A percentile compares a stretch with the other conserved stretches of the same genome.
phyloP scores from a whole-genome alignment of 495 filamentous ascomycete genomes.

The Astrothelium subdiscretum region DNA sequence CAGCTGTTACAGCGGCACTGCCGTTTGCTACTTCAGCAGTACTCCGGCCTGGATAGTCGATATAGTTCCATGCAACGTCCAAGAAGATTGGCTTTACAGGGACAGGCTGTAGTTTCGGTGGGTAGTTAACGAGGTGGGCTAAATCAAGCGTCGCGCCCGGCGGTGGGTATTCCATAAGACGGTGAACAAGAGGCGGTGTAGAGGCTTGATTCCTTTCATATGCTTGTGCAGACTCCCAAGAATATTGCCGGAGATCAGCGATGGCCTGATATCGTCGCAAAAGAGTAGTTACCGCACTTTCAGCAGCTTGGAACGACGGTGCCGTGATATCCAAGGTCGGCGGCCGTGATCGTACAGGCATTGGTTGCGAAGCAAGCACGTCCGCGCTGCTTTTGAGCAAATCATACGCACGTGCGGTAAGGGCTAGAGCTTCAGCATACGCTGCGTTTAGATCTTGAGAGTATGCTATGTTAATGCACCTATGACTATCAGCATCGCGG shows the following conservation, averaged over 20 bases:
- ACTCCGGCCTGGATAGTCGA: slow-evolving; percentile 70
- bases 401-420: slow-evolving; percentile 58
- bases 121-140: slow-evolving; percentile 71
- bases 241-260: slow-evolving; percentile 60
- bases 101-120: slow-evolving; percentile 67
- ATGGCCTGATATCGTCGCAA: slow-evolving; percentile 70
- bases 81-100: slow-evolving; percentile 94
- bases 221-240: slow-evolving; percentile 25
- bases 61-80: slow-evolving; percentile 96
- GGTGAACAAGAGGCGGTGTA: slow-evolving; percentile 50
- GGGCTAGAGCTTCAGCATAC: slow-evolving; percentile 71
- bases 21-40: slow-evolving; percentile 9
- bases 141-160: slow-evolving; percentile 50
- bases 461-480: slow-evolving; percentile 73
- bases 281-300: slow-evolving; percentile 48
- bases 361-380: slow-evolving; percentile 25
- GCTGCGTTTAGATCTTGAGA: slow-evolving; percentile 67
- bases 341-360: slow-evolving; percentile 21
- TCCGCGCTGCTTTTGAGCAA: slow-evolving; percentile 20
- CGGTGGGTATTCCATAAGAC: slow-evolving; percentile 60
- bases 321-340: slow-evolving; percentile 51
- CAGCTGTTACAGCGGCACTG: slow-evolving; percentile 17
- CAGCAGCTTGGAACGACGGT: slow-evolving; percentile 43
- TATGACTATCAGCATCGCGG: slow-evolving; percentile 19
- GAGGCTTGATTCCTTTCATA: slow-evolving; percentile 21